phyloP scores from a whole-genome alignment of 1,139 yeast species.

The Yamadazyma trypodendri region DNA sequence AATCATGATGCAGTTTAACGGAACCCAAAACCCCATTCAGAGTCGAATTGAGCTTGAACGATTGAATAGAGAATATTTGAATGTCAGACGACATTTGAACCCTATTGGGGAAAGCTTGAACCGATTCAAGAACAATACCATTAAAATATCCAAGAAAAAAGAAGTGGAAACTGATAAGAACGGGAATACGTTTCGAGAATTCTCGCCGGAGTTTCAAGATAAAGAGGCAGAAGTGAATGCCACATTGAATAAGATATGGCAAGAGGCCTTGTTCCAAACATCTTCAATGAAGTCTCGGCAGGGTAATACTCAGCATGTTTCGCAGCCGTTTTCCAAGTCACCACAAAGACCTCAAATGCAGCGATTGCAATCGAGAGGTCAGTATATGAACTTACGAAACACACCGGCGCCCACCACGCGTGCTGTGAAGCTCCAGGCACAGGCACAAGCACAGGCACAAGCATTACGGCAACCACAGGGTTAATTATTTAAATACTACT shows the following conservation, averaged over 20 bases:
- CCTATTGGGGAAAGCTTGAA: slow-evolving; percentile 66
- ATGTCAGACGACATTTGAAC: slow-evolving; percentile 64
- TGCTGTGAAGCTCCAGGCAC: slow-evolving; percentile 32
- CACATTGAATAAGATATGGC: slow-evolving; percentile 39
- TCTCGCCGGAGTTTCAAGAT: slow-evolving; percentile 31
- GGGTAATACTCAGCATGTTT: slow-evolving; percentile 10
- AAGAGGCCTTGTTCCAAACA: slow-evolving; percentile 35
- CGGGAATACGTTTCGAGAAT: slow-evolving; percentile 37
- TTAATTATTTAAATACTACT: neutral
- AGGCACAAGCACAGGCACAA: slow-evolving; percentile 16
- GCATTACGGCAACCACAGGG: slow-evolving; percentile 6
- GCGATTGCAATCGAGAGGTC: slow-evolving; percentile 27
- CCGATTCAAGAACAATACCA: slow-evolving; percentile 34
- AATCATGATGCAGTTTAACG: slow-evolving; percentile 28
- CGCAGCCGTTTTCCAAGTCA: slow-evolving; percentile 11
- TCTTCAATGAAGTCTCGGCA: slow-evolving; percentile 11
- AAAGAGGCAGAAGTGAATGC: slow-evolving; percentile 29
- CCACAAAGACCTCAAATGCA: slow-evolving; percentile 25
- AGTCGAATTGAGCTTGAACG: slow-evolving; percentile 75
- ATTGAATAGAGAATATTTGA: slow-evolving; percentile 69
- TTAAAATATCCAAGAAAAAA: slow-evolving; percentile 18
- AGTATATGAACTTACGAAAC: slow-evolving; percentile 20
- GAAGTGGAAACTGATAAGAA: slow-evolving; percentile 12
- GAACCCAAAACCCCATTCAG: slow-evolving; percentile 52
- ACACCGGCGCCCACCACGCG: slow-evolving; percentile 36